A percentile compares a stretch with the other conserved stretches of the same genome.
Evolutionary conservation across 148 eudicot genomes (phyloP).

Genomic region (Rhododendron mucronatum): DNA sequence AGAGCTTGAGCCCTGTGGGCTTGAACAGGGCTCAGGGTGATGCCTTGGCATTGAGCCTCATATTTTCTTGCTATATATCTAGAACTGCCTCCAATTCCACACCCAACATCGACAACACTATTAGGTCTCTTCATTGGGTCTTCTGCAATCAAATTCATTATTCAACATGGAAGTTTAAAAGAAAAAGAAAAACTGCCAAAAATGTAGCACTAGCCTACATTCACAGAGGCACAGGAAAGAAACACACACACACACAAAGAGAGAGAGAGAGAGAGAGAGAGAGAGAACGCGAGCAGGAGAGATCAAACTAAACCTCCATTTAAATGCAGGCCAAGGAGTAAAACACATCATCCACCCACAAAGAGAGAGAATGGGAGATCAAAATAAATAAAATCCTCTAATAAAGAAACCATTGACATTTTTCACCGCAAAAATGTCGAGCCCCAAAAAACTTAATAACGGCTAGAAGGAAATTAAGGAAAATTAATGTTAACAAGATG

Average conservation of each 20-base stretch:
- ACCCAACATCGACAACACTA: slow-evolving; percentile 73
- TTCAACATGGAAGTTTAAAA: background rate
- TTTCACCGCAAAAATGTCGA: background rate
- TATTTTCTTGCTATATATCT: slow-evolving; percentile 68
- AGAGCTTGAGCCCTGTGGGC: slow-evolving; percentile 86
- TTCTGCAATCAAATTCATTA: slow-evolving; percentile 35
- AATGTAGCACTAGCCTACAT: background rate
- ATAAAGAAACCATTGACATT: background rate
- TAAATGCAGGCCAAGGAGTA: background rate
- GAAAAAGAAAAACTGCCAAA: background rate
- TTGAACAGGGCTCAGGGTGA: slow-evolving; percentile 82
- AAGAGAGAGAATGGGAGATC: background rate
- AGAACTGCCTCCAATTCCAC: slow-evolving; percentile 95
- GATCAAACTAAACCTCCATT: background rate
- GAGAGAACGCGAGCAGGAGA: too few species aligned
- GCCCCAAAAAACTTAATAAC: too few species aligned
- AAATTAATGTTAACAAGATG: background rate
- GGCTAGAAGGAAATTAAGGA: background rate
- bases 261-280: too few species aligned
- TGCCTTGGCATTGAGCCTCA: slow-evolving; percentile 61
- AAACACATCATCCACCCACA: background rate
- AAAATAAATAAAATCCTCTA: background rate
- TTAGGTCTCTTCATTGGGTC: slow-evolving; percentile 47
- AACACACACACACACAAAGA: too few species aligned
- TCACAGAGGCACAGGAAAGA: background rate